Conservation (phyloP, 495 filamentous ascomycete species). For the Sphaerosporella brunnea region DNA sequence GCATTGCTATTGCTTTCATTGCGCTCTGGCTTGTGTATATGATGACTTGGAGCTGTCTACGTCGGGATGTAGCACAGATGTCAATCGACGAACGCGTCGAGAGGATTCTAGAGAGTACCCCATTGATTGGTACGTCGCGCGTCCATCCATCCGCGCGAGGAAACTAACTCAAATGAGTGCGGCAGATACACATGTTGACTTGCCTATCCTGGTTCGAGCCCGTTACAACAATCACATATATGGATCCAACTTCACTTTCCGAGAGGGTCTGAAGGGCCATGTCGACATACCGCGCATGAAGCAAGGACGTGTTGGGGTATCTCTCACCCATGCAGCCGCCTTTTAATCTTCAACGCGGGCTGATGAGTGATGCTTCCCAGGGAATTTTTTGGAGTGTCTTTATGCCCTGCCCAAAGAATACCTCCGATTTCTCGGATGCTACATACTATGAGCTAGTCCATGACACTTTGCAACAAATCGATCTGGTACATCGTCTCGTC, state of each 20-base stretch:
- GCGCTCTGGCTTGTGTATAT: background rate
- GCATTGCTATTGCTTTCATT: background rate
- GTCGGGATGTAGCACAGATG: background rate
- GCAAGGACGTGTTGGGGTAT: slow-evolving; percentile 33
- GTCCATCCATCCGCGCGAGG: slow-evolving; percentile 1
- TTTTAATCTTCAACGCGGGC: no score
- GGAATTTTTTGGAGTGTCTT: slow-evolving; percentile 90
- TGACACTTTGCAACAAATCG: slow-evolving; percentile 64
- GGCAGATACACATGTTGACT: slow-evolving; percentile 82
- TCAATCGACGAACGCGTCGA: slow-evolving; percentile 47
- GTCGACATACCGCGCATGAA: slow-evolving; percentile 58
- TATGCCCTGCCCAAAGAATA: slow-evolving; percentile 48
- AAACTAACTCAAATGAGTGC: slow-evolving; percentile 2
- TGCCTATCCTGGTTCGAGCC: slow-evolving; percentile 54
- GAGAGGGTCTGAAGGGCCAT: slow-evolving; percentile 47
- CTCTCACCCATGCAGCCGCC: no score
- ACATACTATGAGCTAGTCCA: slow-evolving; percentile 45
- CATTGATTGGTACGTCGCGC: slow-evolving; percentile 51
- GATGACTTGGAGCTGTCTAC: background rate
- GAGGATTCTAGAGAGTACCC: slow-evolving; percentile 51
- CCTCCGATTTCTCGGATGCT: slow-evolving; percentile 53
- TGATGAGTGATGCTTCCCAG: no score
- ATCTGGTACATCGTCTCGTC: slow-evolving; percentile 55
- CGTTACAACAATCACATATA: slow-evolving; percentile 64
- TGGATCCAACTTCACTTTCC: slow-evolving; percentile 45